Evolutionary conservation across 495 filamentous ascomycete species (phyloP), one percentile per base, ranked within the genome.

Genomic region (Xylona heveae): DNA sequence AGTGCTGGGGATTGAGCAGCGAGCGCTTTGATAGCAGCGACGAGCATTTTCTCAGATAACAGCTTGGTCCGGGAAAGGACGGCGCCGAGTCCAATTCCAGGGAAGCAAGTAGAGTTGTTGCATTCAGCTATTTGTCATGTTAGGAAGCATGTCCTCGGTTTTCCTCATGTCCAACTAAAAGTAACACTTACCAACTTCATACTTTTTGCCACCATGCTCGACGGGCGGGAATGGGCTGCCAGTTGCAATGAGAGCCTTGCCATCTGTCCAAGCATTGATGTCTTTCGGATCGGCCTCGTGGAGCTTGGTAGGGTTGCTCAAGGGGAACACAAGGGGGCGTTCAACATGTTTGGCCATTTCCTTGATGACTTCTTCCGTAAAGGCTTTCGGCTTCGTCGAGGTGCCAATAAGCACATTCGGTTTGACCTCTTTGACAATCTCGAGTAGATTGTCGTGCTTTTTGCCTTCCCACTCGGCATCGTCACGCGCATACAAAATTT

Each of bases 41-140:
- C 74, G 7, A 91, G 66, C 71, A 93, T 82, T 42, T 71, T 67
- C 42, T 84, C 71, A 0, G 71, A 74, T 3, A 91, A 42, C 1
- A 64, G 55, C 2, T 48, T 58, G 1, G 70, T 57, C 10, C 72
- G 66, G 8, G 57, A 70, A 6, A 91, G 63, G 12, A 93, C 68
- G 6, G 63, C 64, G 9, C 80, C 82, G 2, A 91, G 68, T 0
- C 81, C 82, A 35, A 93, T 83, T 0, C 77, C 81, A 0, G 80
- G 79, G 54, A 88, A 91, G 16, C 69, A 70, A n/a, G 74, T 77
- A 3, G 73, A 77, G 51, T 91, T 91, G 53, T 92, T 92, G 58
- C 82, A 91, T 47, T 90, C 83, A 16, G 78, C 79, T 28, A 10
- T 28, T 19, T 33, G 12, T 24, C 15, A 37, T 12, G 13, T 19